Conservation (phyloP, 2,329 filamentous ascomycete genomes). For the Ophiosphaerella herpotricha region DNA sequence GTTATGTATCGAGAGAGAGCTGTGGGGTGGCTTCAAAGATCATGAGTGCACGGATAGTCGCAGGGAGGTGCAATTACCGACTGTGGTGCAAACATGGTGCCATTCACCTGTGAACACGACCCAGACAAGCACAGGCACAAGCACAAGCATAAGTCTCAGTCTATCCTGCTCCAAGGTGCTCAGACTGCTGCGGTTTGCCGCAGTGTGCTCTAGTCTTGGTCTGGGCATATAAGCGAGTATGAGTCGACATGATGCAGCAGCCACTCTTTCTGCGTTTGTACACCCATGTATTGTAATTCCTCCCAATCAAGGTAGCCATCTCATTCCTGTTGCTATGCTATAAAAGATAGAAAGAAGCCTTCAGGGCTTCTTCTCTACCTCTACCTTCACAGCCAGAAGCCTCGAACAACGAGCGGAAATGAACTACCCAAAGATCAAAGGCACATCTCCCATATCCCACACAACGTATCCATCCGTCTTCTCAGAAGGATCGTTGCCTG, state of each 20-base stretch:
- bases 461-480: conserved; percentile 5
- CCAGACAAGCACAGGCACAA: no score
- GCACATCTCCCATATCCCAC: conserved; percentile 18
- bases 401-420: neutral
- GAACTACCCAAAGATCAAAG: neutral
- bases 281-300: neutral
- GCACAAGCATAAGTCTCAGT: no score
- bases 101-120: no score
- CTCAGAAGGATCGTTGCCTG: neutral
- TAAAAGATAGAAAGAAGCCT: neutral
- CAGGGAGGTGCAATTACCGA: no score
- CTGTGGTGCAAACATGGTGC: no score
- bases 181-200: no score
- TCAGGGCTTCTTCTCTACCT: neutral
- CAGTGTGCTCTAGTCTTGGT: no score
- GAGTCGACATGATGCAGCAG: conserved; percentile 7
- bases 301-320: no score
- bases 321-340: no score
- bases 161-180: no score
- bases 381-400: neutral
- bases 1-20: neutral
- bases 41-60: no score
- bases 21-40: neutral
- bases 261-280: neutral
- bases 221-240: conserved; percentile 3